Evolutionary conservation across 2,329 filamentous ascomycete species (phyloP).

Genomic region (Hyphodiscus sp.): DNA sequence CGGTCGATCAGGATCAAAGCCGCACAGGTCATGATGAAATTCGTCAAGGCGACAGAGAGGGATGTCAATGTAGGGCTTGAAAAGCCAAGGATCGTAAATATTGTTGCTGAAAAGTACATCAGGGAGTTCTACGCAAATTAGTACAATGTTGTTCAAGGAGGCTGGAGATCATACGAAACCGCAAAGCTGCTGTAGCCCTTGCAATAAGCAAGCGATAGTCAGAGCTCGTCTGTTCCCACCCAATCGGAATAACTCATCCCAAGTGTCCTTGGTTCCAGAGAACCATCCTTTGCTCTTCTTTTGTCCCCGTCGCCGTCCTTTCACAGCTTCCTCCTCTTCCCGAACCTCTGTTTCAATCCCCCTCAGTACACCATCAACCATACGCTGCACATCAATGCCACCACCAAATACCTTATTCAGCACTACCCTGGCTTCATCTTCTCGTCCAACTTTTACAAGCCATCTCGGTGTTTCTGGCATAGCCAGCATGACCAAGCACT

Average conservation of each 20-base stretch:
- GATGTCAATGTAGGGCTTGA: conserved; percentile 72
- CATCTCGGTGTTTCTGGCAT: conserved; percentile 89
- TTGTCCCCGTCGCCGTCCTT: conserved; percentile 18
- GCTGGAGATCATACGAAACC: conserved; percentile 57
- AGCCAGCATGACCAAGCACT: conserved; percentile 59
- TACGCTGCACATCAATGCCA: conserved; percentile 35
- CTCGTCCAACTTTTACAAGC: conserved; percentile 64
- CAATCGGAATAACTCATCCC: conserved; percentile 48
- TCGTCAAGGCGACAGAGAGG: conserved; percentile 73
- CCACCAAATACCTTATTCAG: conserved; percentile 57
- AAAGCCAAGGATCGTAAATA: conserved; percentile 74
- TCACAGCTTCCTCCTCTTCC: conserved; percentile 54
- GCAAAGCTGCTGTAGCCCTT: conserved; percentile 82
- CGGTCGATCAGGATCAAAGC: conserved; percentile 73
- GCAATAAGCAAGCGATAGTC: conserved; percentile 77
- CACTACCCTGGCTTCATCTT: conserved; percentile 56
- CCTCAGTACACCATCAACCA: conserved; percentile 55
- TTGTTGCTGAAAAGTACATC: conserved; percentile 87
- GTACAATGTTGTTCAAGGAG: conserved; percentile 2
- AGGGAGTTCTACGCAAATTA: conserved; percentile 59
- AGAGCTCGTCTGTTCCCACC: conserved; percentile 67
- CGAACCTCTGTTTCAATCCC: conserved; percentile 68
- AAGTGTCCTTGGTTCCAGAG: conserved; percentile 33
- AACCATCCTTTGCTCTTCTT: conserved; percentile 22
- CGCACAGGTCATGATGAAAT: conserved; percentile 71